A percentile compares a stretch with the other conserved stretches of the same genome.
Conservation (phyloP, 2,329 filamentous ascomycete genomes). For the Pezizomycotina sp. region DNA sequence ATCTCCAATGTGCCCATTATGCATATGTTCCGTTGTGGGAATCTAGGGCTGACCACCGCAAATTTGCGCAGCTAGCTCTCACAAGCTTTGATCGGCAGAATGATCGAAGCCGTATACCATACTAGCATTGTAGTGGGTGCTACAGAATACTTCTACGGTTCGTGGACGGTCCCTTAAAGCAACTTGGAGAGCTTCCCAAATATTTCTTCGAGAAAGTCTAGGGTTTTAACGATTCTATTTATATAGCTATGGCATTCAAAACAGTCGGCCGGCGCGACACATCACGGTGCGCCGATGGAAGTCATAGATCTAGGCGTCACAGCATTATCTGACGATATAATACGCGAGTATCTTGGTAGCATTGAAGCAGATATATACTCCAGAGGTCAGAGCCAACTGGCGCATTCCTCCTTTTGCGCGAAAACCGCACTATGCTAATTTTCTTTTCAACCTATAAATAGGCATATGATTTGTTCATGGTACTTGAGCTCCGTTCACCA, state of each 20-base stretch:
- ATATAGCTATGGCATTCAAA: conserved; percentile 57
- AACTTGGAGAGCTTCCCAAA: neutral
- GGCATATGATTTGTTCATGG: conserved; percentile 66
- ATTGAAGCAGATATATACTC: conserved; percentile 62
- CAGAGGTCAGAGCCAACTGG: conserved; percentile 38
- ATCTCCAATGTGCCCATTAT: conserved; percentile 21
- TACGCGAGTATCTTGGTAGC: conserved; percentile 80
- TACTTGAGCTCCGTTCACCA: too few species aligned
- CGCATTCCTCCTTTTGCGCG: neutral
- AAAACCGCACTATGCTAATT: conserved; percentile 1
- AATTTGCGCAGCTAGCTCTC: conserved; percentile 34
- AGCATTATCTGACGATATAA: conserved; percentile 59
- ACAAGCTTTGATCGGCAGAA: conserved; percentile 43
- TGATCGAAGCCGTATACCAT: conserved; percentile 88
- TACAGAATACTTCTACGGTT: neutral
- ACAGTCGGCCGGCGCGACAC: conserved; percentile 68
- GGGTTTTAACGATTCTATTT: conserved; percentile 5
- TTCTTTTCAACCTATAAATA: too few species aligned
- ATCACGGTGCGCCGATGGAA: conserved; percentile 72
- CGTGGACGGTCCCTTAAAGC: neutral
- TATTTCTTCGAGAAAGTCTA: conserved; percentile 50
- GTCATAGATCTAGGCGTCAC: conserved; percentile 59
- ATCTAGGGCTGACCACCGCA: conserved; percentile 9
- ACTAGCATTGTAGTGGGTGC: conserved; percentile 40
- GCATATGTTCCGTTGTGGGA: neutral